These are phyloP conservation scores for Chlamydomonas schloesseri DNA, from an alignment of 139 green algal genomes.

Conservation along the genomic window DNA sequence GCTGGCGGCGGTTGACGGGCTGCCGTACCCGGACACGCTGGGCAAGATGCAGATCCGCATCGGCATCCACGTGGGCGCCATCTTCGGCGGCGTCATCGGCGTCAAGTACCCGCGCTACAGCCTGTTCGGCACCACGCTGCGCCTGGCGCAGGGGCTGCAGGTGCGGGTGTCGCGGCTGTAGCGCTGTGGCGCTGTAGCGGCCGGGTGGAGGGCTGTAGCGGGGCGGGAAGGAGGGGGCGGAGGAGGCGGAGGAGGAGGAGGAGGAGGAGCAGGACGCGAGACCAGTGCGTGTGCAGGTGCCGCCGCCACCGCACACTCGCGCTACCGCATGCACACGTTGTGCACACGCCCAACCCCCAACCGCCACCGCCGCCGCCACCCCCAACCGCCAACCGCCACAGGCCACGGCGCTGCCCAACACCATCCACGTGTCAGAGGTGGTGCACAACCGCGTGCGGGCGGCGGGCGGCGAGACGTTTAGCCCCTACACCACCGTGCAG, in stretches of 20 bases:
- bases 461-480: slow-evolving; percentile 22
- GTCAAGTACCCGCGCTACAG: slow-evolving; percentile 58
- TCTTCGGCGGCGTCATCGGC: slow-evolving; percentile 52
- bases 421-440: slow-evolving; percentile 54
- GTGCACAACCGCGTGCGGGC: slow-evolving; percentile 46
- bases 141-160: slow-evolving; percentile 34
- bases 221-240: neutral
- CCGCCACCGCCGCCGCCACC: neutral
- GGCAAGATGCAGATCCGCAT: slow-evolving; percentile 62
- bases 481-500: slow-evolving; percentile 18
- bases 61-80: slow-evolving; percentile 45
- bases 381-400: neutral
- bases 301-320: no score
- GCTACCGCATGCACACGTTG: no score
- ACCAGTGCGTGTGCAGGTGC: no score
- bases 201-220: neutral
- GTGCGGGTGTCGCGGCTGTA: neutral
- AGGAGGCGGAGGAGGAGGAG: no score
- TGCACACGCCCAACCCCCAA: neutral
- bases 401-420: slow-evolving; percentile 51
- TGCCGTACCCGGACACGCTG: slow-evolving; percentile 45
- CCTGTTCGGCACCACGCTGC: slow-evolving; percentile 51
- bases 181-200: no score
- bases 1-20: slow-evolving; percentile 45
- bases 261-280: no score